These are phyloP conservation scores for Metschnikowia continentalis DNA, from an alignment of 805 yeast species.

Conservation along the genomic window DNA sequence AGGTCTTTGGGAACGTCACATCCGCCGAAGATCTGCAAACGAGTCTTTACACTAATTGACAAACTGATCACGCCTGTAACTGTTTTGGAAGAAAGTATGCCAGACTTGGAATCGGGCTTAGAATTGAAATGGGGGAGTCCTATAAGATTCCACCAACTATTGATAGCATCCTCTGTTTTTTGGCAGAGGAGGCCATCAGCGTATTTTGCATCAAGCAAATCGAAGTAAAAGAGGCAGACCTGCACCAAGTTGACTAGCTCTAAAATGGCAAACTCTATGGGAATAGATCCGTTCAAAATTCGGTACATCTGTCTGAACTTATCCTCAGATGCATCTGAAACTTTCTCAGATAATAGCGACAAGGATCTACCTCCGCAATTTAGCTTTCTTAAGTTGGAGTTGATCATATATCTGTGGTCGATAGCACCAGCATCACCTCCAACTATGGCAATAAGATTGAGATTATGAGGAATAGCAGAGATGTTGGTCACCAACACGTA, in stretches of 20 bases:
- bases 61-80: slow-evolving; percentile 80
- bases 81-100: slow-evolving; percentile 58
- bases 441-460: slow-evolving; percentile 68
- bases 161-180: slow-evolving; percentile 66
- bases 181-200: slow-evolving; percentile 86
- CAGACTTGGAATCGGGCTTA: slow-evolving; percentile 46
- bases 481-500: slow-evolving; percentile 74
- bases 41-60: slow-evolving; percentile 64
- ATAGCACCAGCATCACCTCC: slow-evolving; percentile 50
- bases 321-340: slow-evolving; percentile 74
- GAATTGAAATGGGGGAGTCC: slow-evolving; percentile 50
- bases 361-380: slow-evolving; percentile 87
- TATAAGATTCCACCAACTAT: slow-evolving; percentile 76
- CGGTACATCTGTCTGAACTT: slow-evolving; percentile 75
- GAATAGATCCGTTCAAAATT: slow-evolving; percentile 47
- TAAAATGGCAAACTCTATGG: slow-evolving; percentile 60
- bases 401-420: slow-evolving; percentile 61
- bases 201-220: slow-evolving; percentile 58
- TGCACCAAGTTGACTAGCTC: slow-evolving; percentile 76
- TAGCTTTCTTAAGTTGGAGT: slow-evolving; percentile 70
- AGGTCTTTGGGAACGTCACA: slow-evolving; percentile 76
- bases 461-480: slow-evolving; percentile 71
- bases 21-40: slow-evolving; percentile 37
- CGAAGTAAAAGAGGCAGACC: slow-evolving; percentile 72
- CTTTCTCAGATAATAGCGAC: slow-evolving; percentile 55